Evolutionary conservation across 208 protist species (phyloP).

Genomic region (Leishmania tropica): DNA sequence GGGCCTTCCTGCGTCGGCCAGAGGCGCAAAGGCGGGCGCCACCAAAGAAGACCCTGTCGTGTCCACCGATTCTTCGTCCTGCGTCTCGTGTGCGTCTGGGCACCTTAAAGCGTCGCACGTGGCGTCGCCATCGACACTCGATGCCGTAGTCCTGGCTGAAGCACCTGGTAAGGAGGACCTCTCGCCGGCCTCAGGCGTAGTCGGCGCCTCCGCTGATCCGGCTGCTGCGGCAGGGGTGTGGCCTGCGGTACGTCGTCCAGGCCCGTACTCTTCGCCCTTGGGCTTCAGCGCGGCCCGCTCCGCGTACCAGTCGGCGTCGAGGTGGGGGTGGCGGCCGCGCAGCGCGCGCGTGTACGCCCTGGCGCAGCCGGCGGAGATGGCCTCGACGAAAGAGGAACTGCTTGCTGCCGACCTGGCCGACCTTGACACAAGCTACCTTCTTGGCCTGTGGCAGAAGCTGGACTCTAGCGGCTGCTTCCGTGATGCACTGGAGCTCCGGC

Average conservation of each 20-base stretch:
- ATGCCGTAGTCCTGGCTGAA: neutral
- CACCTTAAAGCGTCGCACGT: neutral
- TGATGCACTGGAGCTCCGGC: constrained; percentile 25
- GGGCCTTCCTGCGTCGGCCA: neutral
- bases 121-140: neutral
- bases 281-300: neutral
- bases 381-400: neutral
- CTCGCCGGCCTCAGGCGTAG: neutral
- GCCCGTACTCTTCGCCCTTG: neutral
- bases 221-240: neutral
- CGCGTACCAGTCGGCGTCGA: neutral
- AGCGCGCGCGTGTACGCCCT: constrained; percentile 1
- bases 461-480: constrained; percentile 24
- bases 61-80: neutral
- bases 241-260: neutral
- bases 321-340: constrained; percentile 11
- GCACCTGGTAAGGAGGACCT: neutral
- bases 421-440: constrained; percentile 17
- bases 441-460: constrained; percentile 19
- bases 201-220: neutral
- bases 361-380: neutral
- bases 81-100: neutral
- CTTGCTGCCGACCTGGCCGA: neutral
- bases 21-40: neutral
- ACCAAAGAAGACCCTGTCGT: neutral